phyloP scores from a whole-genome alignment of 2,329 filamentous ascomycete genomes.

The Diplodia mutila region DNA sequence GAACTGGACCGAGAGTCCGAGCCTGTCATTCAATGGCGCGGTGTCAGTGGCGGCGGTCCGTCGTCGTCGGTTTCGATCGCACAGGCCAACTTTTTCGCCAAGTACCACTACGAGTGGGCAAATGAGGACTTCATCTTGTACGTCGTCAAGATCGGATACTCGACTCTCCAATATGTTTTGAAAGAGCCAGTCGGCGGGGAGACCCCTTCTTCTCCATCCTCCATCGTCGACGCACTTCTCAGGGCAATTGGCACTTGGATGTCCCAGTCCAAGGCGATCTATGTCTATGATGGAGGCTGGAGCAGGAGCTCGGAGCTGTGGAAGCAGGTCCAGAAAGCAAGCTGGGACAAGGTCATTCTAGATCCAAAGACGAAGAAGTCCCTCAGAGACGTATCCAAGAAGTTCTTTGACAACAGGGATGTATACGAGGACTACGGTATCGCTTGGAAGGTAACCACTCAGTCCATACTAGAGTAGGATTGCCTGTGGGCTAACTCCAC shows the following conservation, averaged over 20 bases:
- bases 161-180: constrained; percentile 44
- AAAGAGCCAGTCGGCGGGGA: constrained; percentile 43
- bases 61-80: constrained; percentile 37
- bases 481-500: constrained; percentile 44
- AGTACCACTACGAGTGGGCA: constrained; percentile 45
- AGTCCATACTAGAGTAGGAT: constrained; percentile 29
- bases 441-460: constrained; percentile 61
- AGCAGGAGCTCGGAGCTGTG: constrained; percentile 65
- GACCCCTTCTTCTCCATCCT: constrained; percentile 39
- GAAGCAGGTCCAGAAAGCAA: constrained; percentile 49
- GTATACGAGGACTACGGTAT: constrained; percentile 65
- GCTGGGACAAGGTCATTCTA: constrained; percentile 71
- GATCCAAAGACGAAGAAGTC: constrained; percentile 66
- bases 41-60: constrained; percentile 38
- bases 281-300: constrained; percentile 58
- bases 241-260: constrained; percentile 45
- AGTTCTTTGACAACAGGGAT: constrained; percentile 64
- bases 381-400: constrained; percentile 65
- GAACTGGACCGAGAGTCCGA: constrained; percentile 45
- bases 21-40: constrained; percentile 43
- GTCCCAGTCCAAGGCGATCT: constrained; percentile 44
- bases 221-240: constrained; percentile 44
- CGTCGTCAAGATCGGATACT: constrained; percentile 34
- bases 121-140: constrained; percentile 48
- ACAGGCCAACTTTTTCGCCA: constrained; percentile 46